These are phyloP conservation scores for Erythrobasidium hasegawianum DNA, from an alignment of 1,284 basidiomycete genomes.

Conservation along the genomic window DNA sequence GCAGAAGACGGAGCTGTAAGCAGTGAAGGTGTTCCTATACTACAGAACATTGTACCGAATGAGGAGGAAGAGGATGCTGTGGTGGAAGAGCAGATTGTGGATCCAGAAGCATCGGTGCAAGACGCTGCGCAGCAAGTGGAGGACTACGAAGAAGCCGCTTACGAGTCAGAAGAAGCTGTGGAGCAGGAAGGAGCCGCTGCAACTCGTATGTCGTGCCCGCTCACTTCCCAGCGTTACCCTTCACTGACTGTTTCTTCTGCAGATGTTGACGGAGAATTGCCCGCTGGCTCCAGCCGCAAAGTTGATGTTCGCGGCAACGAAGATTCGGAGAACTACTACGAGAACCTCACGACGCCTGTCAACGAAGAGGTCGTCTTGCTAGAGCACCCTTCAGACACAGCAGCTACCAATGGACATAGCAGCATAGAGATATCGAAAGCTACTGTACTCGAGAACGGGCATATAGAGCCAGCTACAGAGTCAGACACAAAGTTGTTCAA, in stretches of 20 bases:
- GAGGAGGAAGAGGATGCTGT: background rate
- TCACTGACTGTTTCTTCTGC: background rate
- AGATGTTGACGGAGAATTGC: conserved; percentile 1
- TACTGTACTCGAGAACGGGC: background rate
- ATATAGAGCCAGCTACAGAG: conserved; percentile 1
- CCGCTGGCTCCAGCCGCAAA: background rate
- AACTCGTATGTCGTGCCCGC: background rate
- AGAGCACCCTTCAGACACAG: background rate
- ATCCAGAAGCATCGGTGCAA: conserved; percentile 24
- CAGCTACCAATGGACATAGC: background rate
- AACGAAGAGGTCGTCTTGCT: conserved; percentile 14
- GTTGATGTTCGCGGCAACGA: conserved; percentile 12
- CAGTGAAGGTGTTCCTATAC: background rate
- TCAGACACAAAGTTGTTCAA: background rate
- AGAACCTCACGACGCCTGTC: conserved; percentile 3
- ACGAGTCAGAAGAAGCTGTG: conserved; percentile 14
- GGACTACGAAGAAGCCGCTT: conserved; percentile 24
- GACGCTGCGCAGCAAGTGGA: conserved; percentile 26
- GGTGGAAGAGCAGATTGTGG: conserved; percentile 19
- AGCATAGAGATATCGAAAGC: background rate
- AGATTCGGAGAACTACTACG: conserved; percentile 2
- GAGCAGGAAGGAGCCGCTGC: conserved; percentile 18
- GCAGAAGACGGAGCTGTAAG: background rate
- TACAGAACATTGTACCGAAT: too few relatives aligned
- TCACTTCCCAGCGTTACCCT: background rate